These are phyloP conservation scores for Phytophthora brassicae DNA, from an alignment of 352 stramenopile species.

Conservation along the genomic window DNA sequence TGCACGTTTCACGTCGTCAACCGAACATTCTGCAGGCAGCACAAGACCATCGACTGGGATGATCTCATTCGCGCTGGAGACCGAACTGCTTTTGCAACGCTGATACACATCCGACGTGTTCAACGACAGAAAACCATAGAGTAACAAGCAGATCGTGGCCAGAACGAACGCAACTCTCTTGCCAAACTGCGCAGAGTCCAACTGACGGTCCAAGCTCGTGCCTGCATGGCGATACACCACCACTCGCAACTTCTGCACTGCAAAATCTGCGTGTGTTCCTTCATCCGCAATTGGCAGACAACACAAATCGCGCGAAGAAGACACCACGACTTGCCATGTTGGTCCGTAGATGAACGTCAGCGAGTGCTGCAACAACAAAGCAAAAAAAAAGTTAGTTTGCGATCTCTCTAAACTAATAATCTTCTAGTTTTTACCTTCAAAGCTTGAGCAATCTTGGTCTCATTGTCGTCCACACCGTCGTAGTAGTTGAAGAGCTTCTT, in stretches of 20 bases:
- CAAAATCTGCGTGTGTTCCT: conserved; percentile 50
- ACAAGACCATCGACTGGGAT: conserved; percentile 15
- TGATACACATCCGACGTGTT: conserved; percentile 45
- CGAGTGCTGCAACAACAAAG: conserved; percentile 48
- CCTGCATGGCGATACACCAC: conserved; percentile 71
- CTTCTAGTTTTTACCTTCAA: conserved; percentile 53
- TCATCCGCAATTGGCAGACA: conserved; percentile 54
- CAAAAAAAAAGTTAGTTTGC: too few relatives aligned
- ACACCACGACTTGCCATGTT: conserved; percentile 73
- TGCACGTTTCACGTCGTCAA: conserved; percentile 43
- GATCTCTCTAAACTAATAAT: conserved; percentile 1
- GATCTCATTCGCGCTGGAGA: conserved; percentile 3
- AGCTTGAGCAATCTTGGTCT: conserved; percentile 54
- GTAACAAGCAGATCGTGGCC: conserved; percentile 56
- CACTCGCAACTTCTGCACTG: conserved; percentile 54
- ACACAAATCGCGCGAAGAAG: conserved; percentile 55
- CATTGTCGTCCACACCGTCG: conserved; percentile 34
- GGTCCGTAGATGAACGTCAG: conserved; percentile 63
- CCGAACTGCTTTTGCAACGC: conserved; percentile 33
- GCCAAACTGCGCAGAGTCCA: conserved; percentile 63
- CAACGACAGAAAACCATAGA: conserved; percentile 65
- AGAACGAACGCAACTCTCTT: conserved; percentile 63
- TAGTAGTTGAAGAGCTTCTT: conserved; percentile 48
- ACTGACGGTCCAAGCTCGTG: conserved; percentile 44
- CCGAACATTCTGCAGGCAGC: conserved; percentile 46